Base-by-base conservation (phyloP, 202 grass and related monocot genomes). In the Digitaria exilis region DNA sequence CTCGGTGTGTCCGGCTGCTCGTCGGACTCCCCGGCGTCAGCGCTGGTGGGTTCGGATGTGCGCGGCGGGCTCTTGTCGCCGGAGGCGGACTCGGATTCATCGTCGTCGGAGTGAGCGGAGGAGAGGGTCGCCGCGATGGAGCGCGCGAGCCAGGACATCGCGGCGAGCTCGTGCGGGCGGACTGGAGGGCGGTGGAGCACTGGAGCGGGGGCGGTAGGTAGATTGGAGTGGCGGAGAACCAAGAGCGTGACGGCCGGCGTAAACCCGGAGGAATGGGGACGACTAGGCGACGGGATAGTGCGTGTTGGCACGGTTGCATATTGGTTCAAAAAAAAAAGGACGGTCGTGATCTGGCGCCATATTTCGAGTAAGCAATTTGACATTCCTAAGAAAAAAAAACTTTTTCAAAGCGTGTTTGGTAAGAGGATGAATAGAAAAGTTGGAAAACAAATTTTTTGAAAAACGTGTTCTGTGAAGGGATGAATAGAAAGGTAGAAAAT, bases 91-190 rank as follows among this genome's bases (percentile, higher is more conserved):
- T 62, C 75, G 59, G 59, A 73, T 30, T 82, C 66, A 28, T 84
- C 80, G 21, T 84, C 71, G 15, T 85, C 91, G 9, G 39, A 48
- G 54, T 69, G 56, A 34, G 68, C 32, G 19, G 85, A 85, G 52
- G 88, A 82, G 61, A 93, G 88, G 60, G 91, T 87, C 8, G 77
- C 77, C 22, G 71, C 85, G 29, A 93, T 80, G 61, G 91, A 90
- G 73, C 85, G 82, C 16, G 88, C 55, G 48, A 93, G 21, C 85
- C 88, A 90, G 37, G 91, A 90, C 91, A 93, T 93, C 79, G 80
- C 84, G 55, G 84, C 32, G 66, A 64, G 81, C 51, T 54, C 32
- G 69, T 17, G 88, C 65, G n/a, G n/a, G 60, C 21, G 57, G 24
- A 16, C 45, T 18, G 45, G 82, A 63, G 37, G 24, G 9, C 77